These are phyloP conservation scores for Pseudozyma sp. DNA, from an alignment of 1,284 basidiomycete species.

Conservation along the genomic window DNA sequence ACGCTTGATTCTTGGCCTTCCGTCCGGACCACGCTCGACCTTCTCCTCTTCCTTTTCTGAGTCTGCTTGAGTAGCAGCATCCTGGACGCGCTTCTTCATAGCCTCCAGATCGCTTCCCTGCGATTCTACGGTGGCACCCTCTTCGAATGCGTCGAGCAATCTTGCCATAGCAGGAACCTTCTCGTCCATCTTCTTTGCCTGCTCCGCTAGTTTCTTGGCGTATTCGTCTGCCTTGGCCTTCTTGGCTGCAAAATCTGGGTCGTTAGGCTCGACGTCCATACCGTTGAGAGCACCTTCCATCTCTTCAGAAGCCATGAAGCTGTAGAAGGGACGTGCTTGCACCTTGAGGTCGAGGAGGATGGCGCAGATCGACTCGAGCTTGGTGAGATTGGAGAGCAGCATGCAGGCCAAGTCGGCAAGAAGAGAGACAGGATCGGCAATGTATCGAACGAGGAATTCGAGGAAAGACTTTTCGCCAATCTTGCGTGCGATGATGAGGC, in stretches of 20 bases:
- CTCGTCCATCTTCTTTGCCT: slow-evolving; percentile 55
- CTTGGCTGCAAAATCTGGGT: slow-evolving; percentile 59
- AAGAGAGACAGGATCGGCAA: slow-evolving; percentile 86
- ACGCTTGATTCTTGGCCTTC: slow-evolving; percentile 58
- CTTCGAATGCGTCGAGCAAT: slow-evolving; percentile 67
- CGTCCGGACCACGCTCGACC: slow-evolving; percentile 51
- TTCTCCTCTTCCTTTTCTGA: slow-evolving; percentile 37
- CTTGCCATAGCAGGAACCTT: slow-evolving; percentile 62
- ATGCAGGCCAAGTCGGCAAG: slow-evolving; percentile 95
- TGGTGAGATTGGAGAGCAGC: slow-evolving; percentile 93
- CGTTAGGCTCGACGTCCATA: slow-evolving; percentile 62
- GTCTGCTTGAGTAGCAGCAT: slow-evolving; percentile 46
- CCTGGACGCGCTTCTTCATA: slow-evolving; percentile 59
- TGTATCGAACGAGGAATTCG: slow-evolving; percentile 87
- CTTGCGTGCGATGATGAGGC: slow-evolving; percentile 78
- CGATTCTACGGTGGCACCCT: slow-evolving; percentile 63
- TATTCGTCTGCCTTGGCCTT: slow-evolving; percentile 54
- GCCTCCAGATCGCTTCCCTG: slow-evolving; percentile 56
- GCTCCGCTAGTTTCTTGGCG: slow-evolving; percentile 42
- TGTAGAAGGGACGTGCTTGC: slow-evolving; percentile 62
- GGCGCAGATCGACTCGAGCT: slow-evolving; percentile 79
- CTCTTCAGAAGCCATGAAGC: slow-evolving; percentile 59
- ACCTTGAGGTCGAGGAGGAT: slow-evolving; percentile 76
- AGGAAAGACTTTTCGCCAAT: slow-evolving; percentile 80
- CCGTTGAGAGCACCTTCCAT: slow-evolving; percentile 57